Base-by-base conservation (phyloP, 2,329 filamentous ascomycete species). In the Xylaria sp. region DNA sequence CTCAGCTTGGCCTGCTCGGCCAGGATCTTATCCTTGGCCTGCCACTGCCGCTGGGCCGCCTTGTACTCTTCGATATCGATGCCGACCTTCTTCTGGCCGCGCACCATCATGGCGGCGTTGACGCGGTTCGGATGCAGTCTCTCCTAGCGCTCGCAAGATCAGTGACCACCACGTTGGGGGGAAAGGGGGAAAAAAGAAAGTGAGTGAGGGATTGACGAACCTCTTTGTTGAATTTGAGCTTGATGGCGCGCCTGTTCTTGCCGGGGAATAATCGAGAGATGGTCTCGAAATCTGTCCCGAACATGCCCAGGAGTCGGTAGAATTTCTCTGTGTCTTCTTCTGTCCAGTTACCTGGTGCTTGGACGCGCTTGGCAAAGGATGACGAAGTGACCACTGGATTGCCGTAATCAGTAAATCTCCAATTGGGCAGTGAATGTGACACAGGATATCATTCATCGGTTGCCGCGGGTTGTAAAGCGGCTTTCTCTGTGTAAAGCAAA, bases 201-300 rank as follows among this genome's bases (percentile, higher is more conserved):
- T 23, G 23, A 8, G 11, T 18, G 16, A 1, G 19, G 16, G 23
- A 46, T 37, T 23, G 23, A 55, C 53, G 52, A 23, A 60, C 62
- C 58, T 94, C 91, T 62, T 87, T 86, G 68, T 87, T 89, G 75
- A 91, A 94, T 72, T 94, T 94, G 65, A 88, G 81, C 76, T 93
- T 93, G 75, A 94, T 82, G 71, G 90, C 85, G 37, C 87, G 83
- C 16, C 91, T 82, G 61, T 83, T 88, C 69, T 88, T 86, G 63
- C 83, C 82, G 1, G 85, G 83, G 69, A 95, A 92, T 81, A 92
- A 85, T 67, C 84, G 83, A 60, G 83, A 82, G 67, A 95, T 92
- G 75, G 90, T 90, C 71, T 87, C 82, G 70, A 94, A 95, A 71
- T 93, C 90, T 1, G 89, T 93, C 58, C 91, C 91, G 69, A 91